These are phyloP conservation scores for Euphorbia peplus DNA, from an alignment of 345 rosid species.

Conservation along the genomic window DNA sequence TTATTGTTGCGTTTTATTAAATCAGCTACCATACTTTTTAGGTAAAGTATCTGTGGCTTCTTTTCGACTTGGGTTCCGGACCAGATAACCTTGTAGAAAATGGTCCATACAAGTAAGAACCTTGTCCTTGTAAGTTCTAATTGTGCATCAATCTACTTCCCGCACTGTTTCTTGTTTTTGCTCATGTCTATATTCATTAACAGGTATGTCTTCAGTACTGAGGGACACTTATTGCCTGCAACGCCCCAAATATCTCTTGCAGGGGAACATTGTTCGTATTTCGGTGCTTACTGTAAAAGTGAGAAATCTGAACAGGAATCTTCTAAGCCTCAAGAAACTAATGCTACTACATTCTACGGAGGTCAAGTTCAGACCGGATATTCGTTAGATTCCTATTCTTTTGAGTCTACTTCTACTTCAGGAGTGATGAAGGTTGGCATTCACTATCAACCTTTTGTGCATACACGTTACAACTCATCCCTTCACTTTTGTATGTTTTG, in stretches of 20 bases:
- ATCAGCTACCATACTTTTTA: slow-evolving; percentile 25
- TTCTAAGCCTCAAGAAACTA: slow-evolving; percentile 37
- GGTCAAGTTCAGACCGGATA: slow-evolving; percentile 24
- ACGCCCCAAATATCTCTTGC: slow-evolving; percentile 86
- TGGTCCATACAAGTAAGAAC: slow-evolving; percentile 91
- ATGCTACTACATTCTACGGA: slow-evolving; percentile 38
- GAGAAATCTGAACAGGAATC: slow-evolving; percentile 36
- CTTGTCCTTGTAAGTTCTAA: slow-evolving; percentile 9
- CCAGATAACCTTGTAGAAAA: slow-evolving; percentile 92
- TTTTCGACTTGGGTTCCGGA: slow-evolving; percentile 86
- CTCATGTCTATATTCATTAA: slow-evolving; percentile 6
- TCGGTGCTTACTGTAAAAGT: slow-evolving; percentile 70
- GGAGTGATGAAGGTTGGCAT: slow-evolving; percentile 75
- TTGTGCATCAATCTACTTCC: slow-evolving; percentile 1
- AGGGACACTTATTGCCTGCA: slow-evolving; percentile 87
- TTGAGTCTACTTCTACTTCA: slow-evolving; percentile 44
- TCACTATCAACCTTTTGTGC: neutral
- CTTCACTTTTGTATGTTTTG: neutral
- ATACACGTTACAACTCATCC: too few species aligned
- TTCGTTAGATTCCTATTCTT: slow-evolving; percentile 36
- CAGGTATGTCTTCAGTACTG: slow-evolving; percentile 89
- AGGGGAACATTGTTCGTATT: slow-evolving; percentile 80
- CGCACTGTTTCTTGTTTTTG: slow-evolving; percentile 1
- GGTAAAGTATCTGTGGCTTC: slow-evolving; percentile 98
- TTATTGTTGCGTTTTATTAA: neutral